Evolutionary conservation across 2,329 filamentous ascomycete species (phyloP), one percentile per base, ranked within the genome.

Genomic region (Nothomitra cinnamomea): DNA sequence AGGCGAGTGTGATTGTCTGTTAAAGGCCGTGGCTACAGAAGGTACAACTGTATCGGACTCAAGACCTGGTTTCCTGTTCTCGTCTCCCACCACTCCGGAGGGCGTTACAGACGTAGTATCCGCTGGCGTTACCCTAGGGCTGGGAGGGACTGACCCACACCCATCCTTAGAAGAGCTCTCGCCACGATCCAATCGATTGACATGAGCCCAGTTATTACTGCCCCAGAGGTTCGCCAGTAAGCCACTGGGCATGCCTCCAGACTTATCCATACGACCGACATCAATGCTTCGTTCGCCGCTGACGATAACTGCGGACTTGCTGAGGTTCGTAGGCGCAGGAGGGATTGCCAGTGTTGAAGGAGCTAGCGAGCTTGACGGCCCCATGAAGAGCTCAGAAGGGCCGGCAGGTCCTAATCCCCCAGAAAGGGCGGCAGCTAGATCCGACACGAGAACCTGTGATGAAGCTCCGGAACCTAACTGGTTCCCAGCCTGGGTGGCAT

Each of bases 141-240:
- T 53, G 4, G 38, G 52, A 17, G 45, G 45, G 28, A 10, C 21
- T 22, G 25, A 49, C 8, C 22, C 38, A n/a, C 41, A 21, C 3
- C 56, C 42, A 38, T 54, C 52, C 53, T 60, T 58, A 58, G 62
- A 51, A 40, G 58, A 54, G 48, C 67, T 60, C n/a, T 77, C 74
- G 47, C 77, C 75, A 19, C 71, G 68, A 59, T 76, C 77, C 36
- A 83, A 64, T 35, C 75, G 73, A 58, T 83, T 83, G 55, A 84
- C 69, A 58, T 78, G 77, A 13, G 79, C 79, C 86, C 88, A 95
- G 48, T 88, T 82, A 54, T 80, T 84, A 61, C 82, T 94, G 51
- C 90, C 90, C 90, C 90, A 96, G 54, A 94, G 77, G 64, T 96
- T 96, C 32, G 89, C 89, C 72, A 95, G 79, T 57, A 95, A 80